Evolutionary conservation across 352 stramenopile genomes (phyloP), one percentile per base, ranked within the genome.

Genomic region (Pythium sp.): DNA sequence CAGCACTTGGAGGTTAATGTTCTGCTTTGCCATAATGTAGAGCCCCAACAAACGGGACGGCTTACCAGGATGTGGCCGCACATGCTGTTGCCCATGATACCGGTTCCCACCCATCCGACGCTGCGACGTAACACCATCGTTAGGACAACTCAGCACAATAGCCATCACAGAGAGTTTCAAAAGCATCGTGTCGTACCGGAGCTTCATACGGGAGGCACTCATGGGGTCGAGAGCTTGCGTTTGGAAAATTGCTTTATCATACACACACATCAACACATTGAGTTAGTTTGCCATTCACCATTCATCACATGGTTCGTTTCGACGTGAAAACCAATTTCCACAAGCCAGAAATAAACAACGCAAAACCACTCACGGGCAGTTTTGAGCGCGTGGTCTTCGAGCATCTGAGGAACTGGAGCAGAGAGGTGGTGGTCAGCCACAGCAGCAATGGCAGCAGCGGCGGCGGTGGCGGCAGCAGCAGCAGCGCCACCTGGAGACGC

Each of bases 71-170:
- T 80, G 72, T 97, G 91, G 8, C 76, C 68, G 49, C 88, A 96
- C 91, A 97, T 97, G 73, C 84, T 95, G 22, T 80, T 86, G 55
- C 90, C 90, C 90, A 97, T 97, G 65, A 96, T 93, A 5, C 89
- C 89, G 1, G 77, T 89, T 66, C 89, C 91, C 28, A 97, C 87
- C 87, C 89, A 97, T 36, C 91, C 91, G 9, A 97, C 78, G 61
- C 87, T 90, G 20, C 34, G 49, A 36, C 20, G 32, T 38, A 60
- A 28, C 47, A 57, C 22, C 32, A 71, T 28, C 64, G 30, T 15
- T 11, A 54, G 41, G 8, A 24, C n/a, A 15, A 5, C 8, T 56
- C 56, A 36, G 56, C 36, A 18, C 18, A 26, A 24, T 8, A 24
- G 15, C 6, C 34, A 24, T 55, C n/a, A 22, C 1, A 68, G 6